Percentiles rank a stretch among this genome's conserved stretches.
phyloP scores from a whole-genome alignment of 1,139 yeast genomes.

The Arxiozyma telluris region DNA sequence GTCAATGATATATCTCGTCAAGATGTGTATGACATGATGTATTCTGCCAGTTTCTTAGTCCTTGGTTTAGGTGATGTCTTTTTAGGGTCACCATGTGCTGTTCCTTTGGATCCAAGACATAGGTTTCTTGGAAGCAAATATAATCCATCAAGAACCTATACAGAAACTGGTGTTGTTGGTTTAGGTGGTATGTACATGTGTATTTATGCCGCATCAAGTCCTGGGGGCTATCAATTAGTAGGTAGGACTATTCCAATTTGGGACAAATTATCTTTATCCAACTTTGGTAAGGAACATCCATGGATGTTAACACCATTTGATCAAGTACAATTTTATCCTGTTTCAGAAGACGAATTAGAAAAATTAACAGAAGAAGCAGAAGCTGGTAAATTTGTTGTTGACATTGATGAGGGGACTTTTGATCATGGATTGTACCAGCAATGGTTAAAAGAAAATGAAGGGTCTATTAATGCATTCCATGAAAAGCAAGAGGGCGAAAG shows the following conservation, averaged over 20 bases:
- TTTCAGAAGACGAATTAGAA: conserved; percentile 73
- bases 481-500: conserved; percentile 67
- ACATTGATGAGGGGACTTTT: conserved; percentile 67
- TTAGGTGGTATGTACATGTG: conserved; percentile 99
- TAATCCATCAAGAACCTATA: conserved; percentile 91
- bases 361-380: conserved; percentile 59
- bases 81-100: conserved; percentile 97
- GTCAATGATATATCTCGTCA: conserved; percentile 73
- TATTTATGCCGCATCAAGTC: conserved; percentile 95
- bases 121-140: conserved; percentile 87
- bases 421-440: conserved; percentile 69
- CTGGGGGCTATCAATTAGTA: conserved; percentile 95
- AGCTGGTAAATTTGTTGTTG: conserved; percentile 72
- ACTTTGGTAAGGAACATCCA: conserved; percentile 66
- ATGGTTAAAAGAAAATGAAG: conserved; percentile 69
- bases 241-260: conserved; percentile 97
- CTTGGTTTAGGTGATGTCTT: conserved; percentile 95
- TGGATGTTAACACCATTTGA: conserved; percentile 91
- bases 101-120: conserved; percentile 94
- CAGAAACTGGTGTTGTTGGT: conserved; percentile 96
- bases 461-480: conserved; percentile 63
- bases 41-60: conserved; percentile 82
- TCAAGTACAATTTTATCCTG: conserved; percentile 91
- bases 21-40: conserved; percentile 73
- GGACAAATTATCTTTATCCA: conserved; percentile 82